Evolutionary conservation across 1,284 basidiomycete species (phyloP).

Genomic region (Leccinum insolens): DNA sequence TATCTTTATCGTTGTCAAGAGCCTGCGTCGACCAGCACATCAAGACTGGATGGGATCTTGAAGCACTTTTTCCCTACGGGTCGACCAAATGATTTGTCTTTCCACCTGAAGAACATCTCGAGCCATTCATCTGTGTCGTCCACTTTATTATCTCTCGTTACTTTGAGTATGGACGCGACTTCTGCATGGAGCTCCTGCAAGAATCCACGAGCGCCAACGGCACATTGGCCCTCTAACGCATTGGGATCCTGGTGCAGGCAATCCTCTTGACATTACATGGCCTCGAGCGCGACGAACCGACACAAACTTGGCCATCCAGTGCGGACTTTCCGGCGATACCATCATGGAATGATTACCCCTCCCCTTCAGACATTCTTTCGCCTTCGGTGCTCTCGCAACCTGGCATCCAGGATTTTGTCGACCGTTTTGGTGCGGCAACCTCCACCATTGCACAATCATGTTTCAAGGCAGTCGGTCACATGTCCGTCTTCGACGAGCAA

Average conservation of each 20-base stretch:
- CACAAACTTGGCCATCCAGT: conserved; percentile 77
- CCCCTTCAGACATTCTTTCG: conserved; percentile 66
- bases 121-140: conserved; percentile 78
- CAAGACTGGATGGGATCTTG: conserved; percentile 79
- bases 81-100: conserved; percentile 53
- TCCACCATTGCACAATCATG: conserved; percentile 67
- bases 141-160: conserved; percentile 87
- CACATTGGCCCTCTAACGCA: conserved; percentile 70
- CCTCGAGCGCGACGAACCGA: conserved; percentile 71
- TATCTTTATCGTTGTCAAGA: conserved; percentile 94
- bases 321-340: conserved; percentile 70
- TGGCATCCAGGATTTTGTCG: conserved; percentile 79
- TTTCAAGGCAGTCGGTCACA: conserved; percentile 69
- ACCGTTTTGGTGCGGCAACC: conserved; percentile 65
- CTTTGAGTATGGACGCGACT: conserved; percentile 84
- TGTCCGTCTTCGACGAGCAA: conserved; percentile 86
- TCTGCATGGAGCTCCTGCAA: conserved; percentile 80
- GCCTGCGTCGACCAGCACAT: conserved; percentile 73
- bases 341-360: conserved; percentile 67
- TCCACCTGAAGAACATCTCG: conserved; percentile 76
- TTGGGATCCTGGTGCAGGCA: conserved; percentile 78
- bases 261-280: conserved; percentile 73
- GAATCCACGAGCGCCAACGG: conserved; percentile 54
- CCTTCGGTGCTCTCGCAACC: conserved; percentile 57
- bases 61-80: conserved; percentile 83